Percentiles rank a stretch among this genome's conserved stretches.
Evolutionary conservation across 2,329 filamentous ascomycete species (phyloP).

Genomic region (Aspergillus transmontanensis): DNA sequence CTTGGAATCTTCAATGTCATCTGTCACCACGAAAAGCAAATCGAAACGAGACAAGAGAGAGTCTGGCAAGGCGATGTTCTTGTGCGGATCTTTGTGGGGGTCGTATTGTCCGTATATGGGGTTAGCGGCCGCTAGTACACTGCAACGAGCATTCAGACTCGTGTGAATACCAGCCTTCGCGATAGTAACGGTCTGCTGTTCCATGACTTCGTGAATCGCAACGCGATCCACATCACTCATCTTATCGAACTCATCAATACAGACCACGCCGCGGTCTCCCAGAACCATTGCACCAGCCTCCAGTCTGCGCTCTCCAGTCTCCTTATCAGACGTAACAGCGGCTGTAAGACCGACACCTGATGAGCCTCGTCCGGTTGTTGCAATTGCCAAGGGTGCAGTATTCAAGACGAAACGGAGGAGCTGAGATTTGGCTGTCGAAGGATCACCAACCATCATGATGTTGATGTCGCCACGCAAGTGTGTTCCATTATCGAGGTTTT

Average conservation of each 20-base stretch:
- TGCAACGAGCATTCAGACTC: conserved; percentile 93
- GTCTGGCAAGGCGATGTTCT: conserved; percentile 96
- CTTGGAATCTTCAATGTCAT: conserved; percentile 92
- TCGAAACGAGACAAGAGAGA: conserved; percentile 98
- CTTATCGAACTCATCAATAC: conserved; percentile 99
- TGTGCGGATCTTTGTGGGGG: conserved; percentile 96
- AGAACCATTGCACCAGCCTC: conserved; percentile 99
- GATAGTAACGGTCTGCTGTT: conserved; percentile 98
- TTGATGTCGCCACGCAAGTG: conserved; percentile 99
- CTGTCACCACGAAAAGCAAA: conserved; percentile 94
- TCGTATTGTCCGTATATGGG: conserved; percentile 98
- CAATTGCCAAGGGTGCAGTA: conserved; percentile 93
- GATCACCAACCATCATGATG: conserved; percentile 98
- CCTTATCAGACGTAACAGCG: conserved; percentile 93
- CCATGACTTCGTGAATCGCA: conserved; percentile 99
- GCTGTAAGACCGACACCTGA: conserved; percentile 97
- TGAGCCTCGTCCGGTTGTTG: conserved; percentile 93
- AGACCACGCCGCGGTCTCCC: conserved; percentile 93
- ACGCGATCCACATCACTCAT: conserved; percentile 99
- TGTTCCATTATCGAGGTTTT: conserved; percentile 96
- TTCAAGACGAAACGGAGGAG: conserved; percentile 95
- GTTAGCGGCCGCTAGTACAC: conserved; percentile 93
- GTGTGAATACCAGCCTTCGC: conserved; percentile 98
- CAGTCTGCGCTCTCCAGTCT: conserved; percentile 90
- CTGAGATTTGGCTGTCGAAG: conserved; percentile 98